Conservation (phyloP, 2,329 filamentous ascomycete species). For the Cadophora gregata region DNA sequence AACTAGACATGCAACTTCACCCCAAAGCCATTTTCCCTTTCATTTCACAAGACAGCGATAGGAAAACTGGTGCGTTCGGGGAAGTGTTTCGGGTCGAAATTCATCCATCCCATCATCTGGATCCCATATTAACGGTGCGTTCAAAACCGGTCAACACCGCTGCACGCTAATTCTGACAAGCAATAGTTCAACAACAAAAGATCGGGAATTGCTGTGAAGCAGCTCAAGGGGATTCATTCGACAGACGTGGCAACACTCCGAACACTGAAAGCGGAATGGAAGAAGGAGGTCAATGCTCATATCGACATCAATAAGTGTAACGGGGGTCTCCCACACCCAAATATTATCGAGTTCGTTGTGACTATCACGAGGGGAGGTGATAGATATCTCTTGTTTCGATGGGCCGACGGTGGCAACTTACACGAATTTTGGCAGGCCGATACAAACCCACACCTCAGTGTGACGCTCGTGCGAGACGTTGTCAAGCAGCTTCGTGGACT, state of each 20-base stretch:
- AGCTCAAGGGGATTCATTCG: background rate
- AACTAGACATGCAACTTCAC: background rate
- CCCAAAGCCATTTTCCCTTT: background rate
- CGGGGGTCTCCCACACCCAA: background rate
- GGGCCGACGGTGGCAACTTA: conserved; percentile 4
- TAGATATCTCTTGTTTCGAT: background rate
- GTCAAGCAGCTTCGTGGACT: background rate
- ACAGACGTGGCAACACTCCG: background rate
- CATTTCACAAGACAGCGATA: too few relatives aligned
- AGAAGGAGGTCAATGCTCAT: background rate
- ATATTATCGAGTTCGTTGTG: background rate
- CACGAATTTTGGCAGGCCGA: background rate
- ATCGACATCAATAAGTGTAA: background rate
- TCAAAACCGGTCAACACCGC: background rate
- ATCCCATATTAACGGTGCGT: background rate
- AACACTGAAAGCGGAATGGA: background rate
- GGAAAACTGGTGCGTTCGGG: background rate
- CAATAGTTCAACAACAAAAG: background rate
- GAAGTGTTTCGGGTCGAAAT: background rate
- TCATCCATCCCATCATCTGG: background rate
- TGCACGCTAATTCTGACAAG: too few relatives aligned
- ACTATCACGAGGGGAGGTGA: background rate
- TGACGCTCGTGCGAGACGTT: background rate
- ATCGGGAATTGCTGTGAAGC: background rate
- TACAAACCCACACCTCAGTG: background rate